Evolutionary conservation across 345 rosid species (phyloP).

Genomic region (Excoecaria agallocha): DNA sequence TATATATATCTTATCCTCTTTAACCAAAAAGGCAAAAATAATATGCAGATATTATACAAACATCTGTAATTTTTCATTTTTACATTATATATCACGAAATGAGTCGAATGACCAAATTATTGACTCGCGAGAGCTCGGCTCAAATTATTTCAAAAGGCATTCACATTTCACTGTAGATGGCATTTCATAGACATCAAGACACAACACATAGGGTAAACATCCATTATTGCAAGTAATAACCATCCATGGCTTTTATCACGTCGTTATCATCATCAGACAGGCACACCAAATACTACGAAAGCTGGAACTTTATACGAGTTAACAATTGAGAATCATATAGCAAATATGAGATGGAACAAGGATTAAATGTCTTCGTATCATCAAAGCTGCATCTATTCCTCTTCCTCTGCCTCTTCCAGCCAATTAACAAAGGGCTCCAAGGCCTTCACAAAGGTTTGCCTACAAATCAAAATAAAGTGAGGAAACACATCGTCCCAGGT

Average conservation of each 20-base stretch:
- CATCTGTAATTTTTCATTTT: too few relatives aligned
- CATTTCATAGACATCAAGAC: too few relatives aligned
- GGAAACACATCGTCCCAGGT: too few relatives aligned
- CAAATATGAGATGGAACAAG: background rate
- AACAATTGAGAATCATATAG: conserved; percentile 8
- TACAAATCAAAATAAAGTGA: conserved; percentile 16
- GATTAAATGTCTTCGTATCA: background rate
- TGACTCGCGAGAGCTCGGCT: too few relatives aligned
- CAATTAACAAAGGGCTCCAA: conserved; percentile 90
- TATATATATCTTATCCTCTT: too few relatives aligned
- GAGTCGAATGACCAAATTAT: too few relatives aligned
- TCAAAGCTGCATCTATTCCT: conserved; percentile 44
- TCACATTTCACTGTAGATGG: too few relatives aligned
- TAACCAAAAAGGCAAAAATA: too few relatives aligned
- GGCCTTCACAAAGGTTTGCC: conserved; percentile 92
- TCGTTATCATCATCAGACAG: background rate
- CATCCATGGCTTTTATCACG: conserved; percentile 11
- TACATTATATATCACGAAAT: too few relatives aligned
- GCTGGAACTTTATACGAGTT: conserved; percentile 12
- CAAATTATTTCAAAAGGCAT: too few relatives aligned
- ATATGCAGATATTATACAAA: too few relatives aligned
- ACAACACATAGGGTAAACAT: background rate
- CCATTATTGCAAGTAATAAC: conserved; percentile 13
- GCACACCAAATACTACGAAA: conserved; percentile 19
- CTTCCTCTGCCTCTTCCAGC: conserved; percentile 99